Base-by-base conservation (phyloP, 139 green algal genomes). In the Asterochloris erici region DNA sequence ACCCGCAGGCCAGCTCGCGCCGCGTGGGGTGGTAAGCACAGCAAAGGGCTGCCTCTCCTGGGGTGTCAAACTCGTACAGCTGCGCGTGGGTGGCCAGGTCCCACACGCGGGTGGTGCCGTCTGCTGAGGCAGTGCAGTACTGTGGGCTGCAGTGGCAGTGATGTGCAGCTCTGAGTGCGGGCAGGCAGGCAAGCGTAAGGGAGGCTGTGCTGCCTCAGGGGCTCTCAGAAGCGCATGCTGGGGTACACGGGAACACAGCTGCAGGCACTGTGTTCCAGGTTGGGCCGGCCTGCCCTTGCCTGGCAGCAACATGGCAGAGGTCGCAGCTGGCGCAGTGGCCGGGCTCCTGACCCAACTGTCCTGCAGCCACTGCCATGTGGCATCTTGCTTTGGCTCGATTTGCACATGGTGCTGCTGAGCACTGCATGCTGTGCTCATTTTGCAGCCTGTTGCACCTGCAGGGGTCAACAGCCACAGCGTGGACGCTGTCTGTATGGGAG, bases 61-160 rank as follows among this genome's bases (percentile, higher is more conserved):
- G 87, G 0, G 88, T 88, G 16, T 87, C 84, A 68, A 97, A 94
- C 86, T 97, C 90, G 24, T 90, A 92, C 73, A 91, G 74, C 83
- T 91, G 87, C 79, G 92, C 82, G 11, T 82, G 89, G 73, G 38
- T 83, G 61, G 75, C 76, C 16, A 87, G 27, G 78, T 94, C 85
- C 93, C 92, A 95, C n/a, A 94, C 87, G 28, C 92, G 87, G 24
- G 94, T 88, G 9, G 90, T 94, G 76, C 90, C 89, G 75, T 97
- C 93, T 10, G 79, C 81, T 14, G 89, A 93, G 0, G 85, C 89
- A 1, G 91, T 94, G 63, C 73, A 85, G 71, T 90, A 94, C 79
- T 92, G 81, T 11, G 84, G 74, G 79, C 86, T 91, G 84, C 16
- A 85, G 29, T 28, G 4, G 28, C 9, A 68, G 38, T 54, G 38